Evolutionary conservation across 441 rosid species (phyloP).

Genomic region (Biscutella laevigata): DNA sequence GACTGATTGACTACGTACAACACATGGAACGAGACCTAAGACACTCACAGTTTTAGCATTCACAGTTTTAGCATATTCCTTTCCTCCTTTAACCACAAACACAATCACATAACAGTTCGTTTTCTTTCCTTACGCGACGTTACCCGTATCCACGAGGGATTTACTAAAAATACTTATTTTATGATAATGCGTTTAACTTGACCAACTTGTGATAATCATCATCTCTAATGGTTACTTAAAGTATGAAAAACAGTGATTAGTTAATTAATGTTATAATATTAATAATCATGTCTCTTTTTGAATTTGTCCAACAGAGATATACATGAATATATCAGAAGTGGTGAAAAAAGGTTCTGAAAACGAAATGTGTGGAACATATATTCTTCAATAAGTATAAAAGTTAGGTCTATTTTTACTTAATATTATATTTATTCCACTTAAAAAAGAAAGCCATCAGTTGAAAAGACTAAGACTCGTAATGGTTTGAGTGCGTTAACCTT

Average conservation of each 20-base stretch:
- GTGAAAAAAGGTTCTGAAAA: conserved; percentile 14
- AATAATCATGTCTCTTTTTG: conserved; percentile 2
- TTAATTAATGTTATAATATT: background rate
- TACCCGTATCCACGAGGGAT: background rate
- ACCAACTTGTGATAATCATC: background rate
- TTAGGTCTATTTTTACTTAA: conserved; percentile 3
- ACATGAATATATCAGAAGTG: background rate
- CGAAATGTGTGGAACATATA: conserved; percentile 14
- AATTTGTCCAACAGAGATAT: conserved; percentile 2
- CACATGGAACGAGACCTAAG: no score
- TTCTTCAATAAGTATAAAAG: conserved; percentile 3
- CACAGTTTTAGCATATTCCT: background rate
- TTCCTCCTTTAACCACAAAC: background rate
- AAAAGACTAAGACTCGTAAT: no score
- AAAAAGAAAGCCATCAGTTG: no score
- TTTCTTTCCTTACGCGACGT: background rate
- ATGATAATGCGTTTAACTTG: background rate
- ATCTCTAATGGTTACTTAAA: background rate
- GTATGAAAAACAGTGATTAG: background rate
- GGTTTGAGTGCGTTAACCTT: no score
- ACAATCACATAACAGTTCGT: background rate
- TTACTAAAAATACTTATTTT: background rate
- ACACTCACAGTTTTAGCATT: no score
- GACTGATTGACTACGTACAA: no score
- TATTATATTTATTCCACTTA: conserved; percentile 1